Evolutionary conservation across 2,329 filamentous ascomycete species (phyloP).

Genomic region (Elsinoe ampelina): DNA sequence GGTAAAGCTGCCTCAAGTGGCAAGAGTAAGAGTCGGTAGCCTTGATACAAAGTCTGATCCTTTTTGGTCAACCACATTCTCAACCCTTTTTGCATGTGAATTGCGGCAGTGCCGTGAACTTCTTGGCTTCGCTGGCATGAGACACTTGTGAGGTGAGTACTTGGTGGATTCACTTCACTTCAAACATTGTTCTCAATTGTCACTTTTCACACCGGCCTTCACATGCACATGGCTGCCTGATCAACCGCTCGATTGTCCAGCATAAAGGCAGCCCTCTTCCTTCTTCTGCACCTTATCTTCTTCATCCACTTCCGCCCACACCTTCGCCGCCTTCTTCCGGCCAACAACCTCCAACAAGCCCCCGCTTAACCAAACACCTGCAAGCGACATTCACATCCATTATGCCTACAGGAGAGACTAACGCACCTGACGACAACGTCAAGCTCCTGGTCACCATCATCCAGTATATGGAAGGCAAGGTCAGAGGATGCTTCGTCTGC

Average conservation of each 20-base stretch:
- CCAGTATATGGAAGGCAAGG: slow-evolving; percentile 47
- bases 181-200: background rate
- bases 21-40: slow-evolving; percentile 15
- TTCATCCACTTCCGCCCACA: background rate
- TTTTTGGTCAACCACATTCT: background rate
- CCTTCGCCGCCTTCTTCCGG: background rate
- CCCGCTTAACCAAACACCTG: background rate
- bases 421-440: slow-evolving; percentile 48
- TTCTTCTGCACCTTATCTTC: background rate
- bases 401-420: slow-evolving; percentile 3
- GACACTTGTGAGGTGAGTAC: slow-evolving; percentile 13
- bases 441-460: slow-evolving; percentile 60
- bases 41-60: too few species aligned
- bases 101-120: background rate
- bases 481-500: slow-evolving; percentile 38
- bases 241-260: too few species aligned
- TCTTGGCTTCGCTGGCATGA: background rate
- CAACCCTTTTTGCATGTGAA: background rate
- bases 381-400: background rate
- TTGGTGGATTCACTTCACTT: background rate
- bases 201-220: background rate
- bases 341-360: background rate
- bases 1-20: slow-evolving; percentile 10
- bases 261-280: background rate
- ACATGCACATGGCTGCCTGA: slow-evolving; percentile 3